Base-by-base conservation (phyloP, 495 filamentous ascomycete genomes). In the Aspergillus coremiiformis region DNA sequence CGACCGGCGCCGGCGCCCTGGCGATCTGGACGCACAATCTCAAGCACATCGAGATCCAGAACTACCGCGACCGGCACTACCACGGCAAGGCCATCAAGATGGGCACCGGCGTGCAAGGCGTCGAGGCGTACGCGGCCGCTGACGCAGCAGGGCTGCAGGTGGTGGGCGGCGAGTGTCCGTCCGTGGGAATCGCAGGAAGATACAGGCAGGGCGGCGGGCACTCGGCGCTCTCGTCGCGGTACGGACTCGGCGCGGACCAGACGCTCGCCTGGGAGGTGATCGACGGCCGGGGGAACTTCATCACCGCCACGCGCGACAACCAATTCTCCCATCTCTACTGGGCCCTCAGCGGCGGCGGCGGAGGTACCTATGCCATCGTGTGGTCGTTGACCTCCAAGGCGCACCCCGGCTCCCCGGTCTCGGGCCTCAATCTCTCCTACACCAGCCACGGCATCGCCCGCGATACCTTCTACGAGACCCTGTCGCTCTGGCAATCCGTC, bases 341-440 rank as follows among this genome's bases (percentile, higher is more conserved):
- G 83, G 84, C 84, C 8, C 70, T 86, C 33, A 70, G 77, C 29
- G 84, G 83, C 1, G 84, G 84, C 14, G 84, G 83, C 14, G 81
- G 75, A 20, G 80, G 80, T 15, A 84, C 81, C 8, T 86, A 82
- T 39, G 83, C 79, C 3, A 71, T 85, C 27, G 70, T 85, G n/a
- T 77, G 70, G 43, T 79, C 75, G 1, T 67, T 79, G 45, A 86
- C 81, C 0, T 57, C 63, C 8, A 72, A 69, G 51, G 62, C 67
- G 0, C 60, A 76, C 44, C 51, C 61, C 0, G 81, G 78, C 53
- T 70, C 58, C 2, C 62, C 46, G 6, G 63, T 58, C 4, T 60
- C 61, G 5, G 63, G 66, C 5, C 51, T 66, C 5, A 66, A 54
- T 23, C 42, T 78, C 7, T 55, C 58, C 1, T 74, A 68, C 42